phyloP scores from a whole-genome alignment of 1,284 basidiomycete species.

The Tausonia pullulans region DNA sequence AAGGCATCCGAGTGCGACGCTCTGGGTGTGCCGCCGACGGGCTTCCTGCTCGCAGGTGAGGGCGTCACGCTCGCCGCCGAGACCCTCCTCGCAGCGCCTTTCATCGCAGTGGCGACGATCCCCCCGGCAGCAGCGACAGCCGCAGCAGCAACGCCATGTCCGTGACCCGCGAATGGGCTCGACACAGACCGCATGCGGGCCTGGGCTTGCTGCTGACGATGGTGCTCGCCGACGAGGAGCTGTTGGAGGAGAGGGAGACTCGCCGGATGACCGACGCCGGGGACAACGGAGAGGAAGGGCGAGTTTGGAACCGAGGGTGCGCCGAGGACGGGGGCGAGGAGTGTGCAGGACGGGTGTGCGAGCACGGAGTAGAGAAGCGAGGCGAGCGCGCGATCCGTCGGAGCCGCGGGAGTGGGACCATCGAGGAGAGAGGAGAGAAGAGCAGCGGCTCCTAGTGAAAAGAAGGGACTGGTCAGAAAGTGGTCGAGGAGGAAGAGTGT shows the following conservation, averaged over 20 bases:
- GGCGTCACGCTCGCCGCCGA: too few relatives aligned
- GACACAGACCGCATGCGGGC: background rate
- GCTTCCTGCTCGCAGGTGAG: too few relatives aligned
- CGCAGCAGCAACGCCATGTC: background rate
- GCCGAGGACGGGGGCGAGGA: background rate
- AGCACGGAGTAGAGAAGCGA: background rate
- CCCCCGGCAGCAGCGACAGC: background rate
- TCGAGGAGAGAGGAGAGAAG: background rate
- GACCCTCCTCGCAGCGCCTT: too few relatives aligned
- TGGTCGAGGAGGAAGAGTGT: background rate
- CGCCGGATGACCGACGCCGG: background rate
- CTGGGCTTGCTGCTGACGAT: too few relatives aligned
- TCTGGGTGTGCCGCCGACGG: too few relatives aligned
- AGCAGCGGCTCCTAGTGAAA: background rate
- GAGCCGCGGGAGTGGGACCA: background rate
- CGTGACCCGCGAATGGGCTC: background rate
- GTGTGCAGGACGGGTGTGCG: background rate
- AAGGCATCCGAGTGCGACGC: too few relatives aligned
- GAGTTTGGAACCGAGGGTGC: background rate
- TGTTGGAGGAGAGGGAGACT: background rate
- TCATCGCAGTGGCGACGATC: background rate
- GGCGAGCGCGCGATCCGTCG: background rate
- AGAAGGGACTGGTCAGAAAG: background rate
- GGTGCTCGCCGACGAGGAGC: background rate
- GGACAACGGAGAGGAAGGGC: background rate